A percentile compares a stretch with the other conserved stretches of the same genome.
Conservation (phyloP, 1,139 yeast genomes). For the Debaryomycetaceae sp. region DNA sequence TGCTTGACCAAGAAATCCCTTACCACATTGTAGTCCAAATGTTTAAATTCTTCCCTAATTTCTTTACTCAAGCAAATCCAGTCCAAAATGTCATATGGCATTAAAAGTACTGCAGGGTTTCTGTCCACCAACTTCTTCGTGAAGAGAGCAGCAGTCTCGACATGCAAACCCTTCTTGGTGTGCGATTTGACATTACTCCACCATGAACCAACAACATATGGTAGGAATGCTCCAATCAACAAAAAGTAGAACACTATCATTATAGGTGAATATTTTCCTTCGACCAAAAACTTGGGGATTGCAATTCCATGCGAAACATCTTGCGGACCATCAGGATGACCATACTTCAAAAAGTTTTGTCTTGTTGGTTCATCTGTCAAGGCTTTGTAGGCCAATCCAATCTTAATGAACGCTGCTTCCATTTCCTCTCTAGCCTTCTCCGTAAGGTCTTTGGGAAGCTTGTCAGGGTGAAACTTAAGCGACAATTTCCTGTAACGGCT, state of each 20-base stretch:
- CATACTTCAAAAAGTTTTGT: slow-evolving; percentile 80
- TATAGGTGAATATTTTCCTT: slow-evolving; percentile 71
- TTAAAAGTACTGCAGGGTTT: slow-evolving; percentile 71
- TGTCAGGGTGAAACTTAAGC: slow-evolving; percentile 90
- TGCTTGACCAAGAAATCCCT: slow-evolving; percentile 53
- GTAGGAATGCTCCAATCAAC: slow-evolving; percentile 74
- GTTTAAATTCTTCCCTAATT: slow-evolving; percentile 38
- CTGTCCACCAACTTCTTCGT: slow-evolving; percentile 63
- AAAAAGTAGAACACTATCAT: slow-evolving; percentile 63
- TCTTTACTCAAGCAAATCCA: slow-evolving; percentile 67
- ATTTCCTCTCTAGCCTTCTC: slow-evolving; percentile 53
- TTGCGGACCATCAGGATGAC: slow-evolving; percentile 98
- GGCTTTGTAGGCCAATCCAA: slow-evolving; percentile 91
- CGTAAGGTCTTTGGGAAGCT: slow-evolving; percentile 66
- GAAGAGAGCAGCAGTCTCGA: slow-evolving; percentile 74
- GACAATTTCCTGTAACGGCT: slow-evolving; percentile 83
- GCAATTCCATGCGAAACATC: slow-evolving; percentile 96
- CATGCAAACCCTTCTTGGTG: slow-evolving; percentile 81
- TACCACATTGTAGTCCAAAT: slow-evolving; percentile 45
- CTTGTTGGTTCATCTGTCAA: slow-evolving; percentile 85
- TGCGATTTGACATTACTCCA: slow-evolving; percentile 81
- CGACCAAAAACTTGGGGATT: slow-evolving; percentile 85
- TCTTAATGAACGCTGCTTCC: slow-evolving; percentile 76
- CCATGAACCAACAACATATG: slow-evolving; percentile 80
- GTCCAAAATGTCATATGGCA: slow-evolving; percentile 56